A percentile compares a stretch with the other conserved stretches of the same genome.
These are phyloP conservation scores for Flaveria robusta DNA, from an alignment of 129 eudicot genomes.

Conservation along the genomic window DNA sequence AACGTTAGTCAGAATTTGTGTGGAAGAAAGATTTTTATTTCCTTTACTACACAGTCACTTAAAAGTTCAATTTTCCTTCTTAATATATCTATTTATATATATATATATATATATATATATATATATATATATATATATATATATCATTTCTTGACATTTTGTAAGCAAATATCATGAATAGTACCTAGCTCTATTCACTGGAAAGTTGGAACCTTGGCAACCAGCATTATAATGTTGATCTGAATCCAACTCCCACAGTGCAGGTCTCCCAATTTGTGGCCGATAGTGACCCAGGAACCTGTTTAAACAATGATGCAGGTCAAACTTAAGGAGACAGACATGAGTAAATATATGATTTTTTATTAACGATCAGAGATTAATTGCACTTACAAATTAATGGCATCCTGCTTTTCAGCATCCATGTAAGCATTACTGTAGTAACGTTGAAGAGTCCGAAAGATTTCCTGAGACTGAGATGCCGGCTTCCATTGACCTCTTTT, in stretches of 20 bases:
- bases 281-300: constrained; percentile 96
- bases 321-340: neutral
- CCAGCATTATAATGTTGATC: constrained; percentile 84
- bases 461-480: constrained; percentile 91
- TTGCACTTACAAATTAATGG: constrained; percentile 81
- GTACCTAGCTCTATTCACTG: constrained; percentile 63
- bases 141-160: neutral
- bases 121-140: too few relatives aligned
- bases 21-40: neutral
- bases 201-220: constrained; percentile 51
- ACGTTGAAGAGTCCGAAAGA: constrained; percentile 86
- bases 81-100: too few relatives aligned
- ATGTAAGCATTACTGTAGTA: constrained; percentile 91
- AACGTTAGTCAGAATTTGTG: neutral
- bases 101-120: too few relatives aligned
- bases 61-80: neutral
- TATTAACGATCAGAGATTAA: neutral
- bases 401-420: constrained; percentile 98
- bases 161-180: neutral
- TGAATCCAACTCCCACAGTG: constrained; percentile 93
- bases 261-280: constrained; percentile 82
- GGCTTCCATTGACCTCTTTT: constrained; percentile 97
- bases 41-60: neutral
- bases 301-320: constrained; percentile 23
- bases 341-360: neutral